Conservation (phyloP, 75 land plant species). For the Selaginella tamariscina region DNA sequence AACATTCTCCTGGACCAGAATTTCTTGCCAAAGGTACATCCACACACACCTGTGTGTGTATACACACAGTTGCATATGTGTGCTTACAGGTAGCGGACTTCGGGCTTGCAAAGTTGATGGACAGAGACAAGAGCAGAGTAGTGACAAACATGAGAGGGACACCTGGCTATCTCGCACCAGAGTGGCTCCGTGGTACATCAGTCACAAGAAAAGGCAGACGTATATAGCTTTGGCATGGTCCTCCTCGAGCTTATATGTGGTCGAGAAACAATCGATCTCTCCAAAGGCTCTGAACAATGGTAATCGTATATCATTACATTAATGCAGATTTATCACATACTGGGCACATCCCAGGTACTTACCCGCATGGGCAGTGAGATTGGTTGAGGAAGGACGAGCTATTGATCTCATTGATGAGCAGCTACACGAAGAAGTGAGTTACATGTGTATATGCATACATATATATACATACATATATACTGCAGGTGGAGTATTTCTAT, state of each 20-base stretch:
- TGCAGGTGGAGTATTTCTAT: constrained; percentile 10
- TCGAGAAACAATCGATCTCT: constrained; percentile 8
- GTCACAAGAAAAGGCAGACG: constrained; percentile 6
- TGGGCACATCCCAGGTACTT: too few species aligned
- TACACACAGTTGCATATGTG: background rate
- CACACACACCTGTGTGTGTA: background rate
- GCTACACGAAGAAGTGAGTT: constrained; percentile 6
- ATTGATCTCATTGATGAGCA: constrained; percentile 1
- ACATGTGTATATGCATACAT: too few species aligned
- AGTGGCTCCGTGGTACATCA: constrained; percentile 8
- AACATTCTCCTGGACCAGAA: constrained; percentile 9
- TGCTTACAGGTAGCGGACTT: constrained; percentile 14
- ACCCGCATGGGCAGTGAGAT: constrained; percentile 9
- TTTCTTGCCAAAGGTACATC: background rate
- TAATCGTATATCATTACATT: background rate
- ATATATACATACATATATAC: too few species aligned
- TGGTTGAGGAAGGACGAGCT: background rate
- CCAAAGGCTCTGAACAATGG: background rate
- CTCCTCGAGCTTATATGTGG: background rate
- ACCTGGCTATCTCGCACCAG: constrained; percentile 20
- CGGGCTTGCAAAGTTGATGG: constrained; percentile 2
- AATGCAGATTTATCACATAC: too few species aligned
- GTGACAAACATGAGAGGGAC: constrained; percentile 20
- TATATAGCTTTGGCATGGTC: background rate
- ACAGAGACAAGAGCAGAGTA: constrained; percentile 8